phyloP scores from a whole-genome alignment of 2,329 filamentous ascomycete genomes.

The Stromatinia cepivora region DNA sequence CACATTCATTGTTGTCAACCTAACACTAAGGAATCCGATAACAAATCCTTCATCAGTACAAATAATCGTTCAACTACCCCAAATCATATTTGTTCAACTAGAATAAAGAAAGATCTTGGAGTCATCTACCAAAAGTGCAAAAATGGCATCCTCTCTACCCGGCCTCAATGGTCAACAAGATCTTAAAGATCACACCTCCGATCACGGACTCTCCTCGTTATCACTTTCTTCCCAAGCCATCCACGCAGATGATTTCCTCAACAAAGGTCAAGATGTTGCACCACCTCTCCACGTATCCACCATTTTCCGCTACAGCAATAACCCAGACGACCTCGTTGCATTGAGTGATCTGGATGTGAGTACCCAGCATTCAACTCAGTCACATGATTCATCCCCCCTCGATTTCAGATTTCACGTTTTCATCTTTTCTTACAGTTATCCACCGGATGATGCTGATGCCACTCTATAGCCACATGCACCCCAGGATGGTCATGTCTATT shows the following conservation, averaged over 20 bases:
- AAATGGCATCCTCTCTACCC: slow-evolving; percentile 29
- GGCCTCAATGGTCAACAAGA: slow-evolving; percentile 28
- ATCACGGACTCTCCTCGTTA: slow-evolving; percentile 39
- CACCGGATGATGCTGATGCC: slow-evolving; percentile 41
- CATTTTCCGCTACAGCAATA: slow-evolving; percentile 76
- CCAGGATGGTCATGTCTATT: slow-evolving; percentile 75
- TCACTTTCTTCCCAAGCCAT: slow-evolving; percentile 71
- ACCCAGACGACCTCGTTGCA: slow-evolving; percentile 64
- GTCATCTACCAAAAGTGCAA: slow-evolving; percentile 12
- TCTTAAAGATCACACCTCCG: slow-evolving; percentile 25
- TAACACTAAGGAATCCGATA: not conserved
- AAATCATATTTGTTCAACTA: not conserved
- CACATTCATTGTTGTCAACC: not conserved
- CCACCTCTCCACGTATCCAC: slow-evolving; percentile 89
- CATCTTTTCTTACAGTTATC: not conserved
- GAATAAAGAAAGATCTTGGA: not conserved
- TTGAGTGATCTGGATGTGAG: slow-evolving; percentile 59
- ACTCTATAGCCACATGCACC: slow-evolving; percentile 43
- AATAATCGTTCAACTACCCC: not conserved
- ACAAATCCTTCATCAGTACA: slow-evolving; percentile 5
- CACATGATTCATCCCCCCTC: slow-evolving; percentile 30
- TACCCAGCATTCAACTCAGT: slow-evolving; percentile 24
- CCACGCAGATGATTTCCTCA: slow-evolving; percentile 79
- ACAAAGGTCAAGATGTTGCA: slow-evolving; percentile 74
- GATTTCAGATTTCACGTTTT: slow-evolving; percentile 8